Evolutionary conservation across 495 filamentous ascomycete genomes (phyloP).

Genomic region (Aspergillus campestris): DNA sequence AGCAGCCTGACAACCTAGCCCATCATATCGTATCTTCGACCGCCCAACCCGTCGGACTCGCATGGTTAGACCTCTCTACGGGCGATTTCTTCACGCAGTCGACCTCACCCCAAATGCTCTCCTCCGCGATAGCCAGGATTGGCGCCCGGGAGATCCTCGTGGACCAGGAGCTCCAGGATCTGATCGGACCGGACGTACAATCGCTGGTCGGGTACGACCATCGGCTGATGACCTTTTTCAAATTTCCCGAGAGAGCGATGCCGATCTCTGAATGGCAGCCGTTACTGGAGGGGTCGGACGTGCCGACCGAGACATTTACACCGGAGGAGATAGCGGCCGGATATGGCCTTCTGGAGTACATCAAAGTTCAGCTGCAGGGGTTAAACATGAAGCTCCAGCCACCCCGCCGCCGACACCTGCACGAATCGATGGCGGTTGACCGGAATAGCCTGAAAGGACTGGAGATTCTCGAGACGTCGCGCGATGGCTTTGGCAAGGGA

Average conservation of each 20-base stretch:
- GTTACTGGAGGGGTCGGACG: conserved; percentile 59
- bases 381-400: conserved; percentile 79
- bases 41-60: conserved; percentile 57
- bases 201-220: conserved; percentile 35
- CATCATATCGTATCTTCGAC: conserved; percentile 30
- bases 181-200: conserved; percentile 32
- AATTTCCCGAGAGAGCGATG: conserved; percentile 19
- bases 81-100: conserved; percentile 84
- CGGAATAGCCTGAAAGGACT: conserved; percentile 81
- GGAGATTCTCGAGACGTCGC: conserved; percentile 77
- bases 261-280: conserved; percentile 58
- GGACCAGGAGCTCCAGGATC: conserved; percentile 48
- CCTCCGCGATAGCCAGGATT: conserved; percentile 72
- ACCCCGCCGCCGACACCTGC: conserved; percentile 58
- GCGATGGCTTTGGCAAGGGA: conserved; percentile 64
- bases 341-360: conserved; percentile 70
- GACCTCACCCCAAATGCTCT: conserved; percentile 62
- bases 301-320: conserved; percentile 34
- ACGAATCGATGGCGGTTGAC: conserved; percentile 84
- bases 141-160: conserved; percentile 80
- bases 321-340: conserved; percentile 52
- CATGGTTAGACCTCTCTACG: conserved; percentile 93
- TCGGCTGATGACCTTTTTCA: conserved; percentile 38
- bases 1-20: conserved; percentile 13
- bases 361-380: conserved; percentile 67